A percentile compares a stretch with the other conserved stretches of the same genome.
These are phyloP conservation scores for Linnemannia hyalina DNA, from an alignment of 192 early-diverging fungal genomes.

Conservation along the genomic window DNA sequence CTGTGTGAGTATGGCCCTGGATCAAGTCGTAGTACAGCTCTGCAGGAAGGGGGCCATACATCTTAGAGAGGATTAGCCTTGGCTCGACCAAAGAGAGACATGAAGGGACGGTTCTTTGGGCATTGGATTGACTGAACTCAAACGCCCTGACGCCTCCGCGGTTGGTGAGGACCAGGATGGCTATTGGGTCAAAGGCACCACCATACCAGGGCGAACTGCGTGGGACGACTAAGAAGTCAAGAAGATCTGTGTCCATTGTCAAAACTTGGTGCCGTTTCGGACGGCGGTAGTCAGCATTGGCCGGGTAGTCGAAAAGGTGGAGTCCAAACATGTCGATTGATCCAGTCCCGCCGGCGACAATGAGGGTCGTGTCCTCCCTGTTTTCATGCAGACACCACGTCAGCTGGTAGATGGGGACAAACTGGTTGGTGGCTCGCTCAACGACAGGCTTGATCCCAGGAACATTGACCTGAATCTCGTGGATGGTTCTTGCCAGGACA, in stretches of 20 bases:
- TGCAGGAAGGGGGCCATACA: constrained; percentile 38
- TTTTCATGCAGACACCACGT: constrained; percentile 55
- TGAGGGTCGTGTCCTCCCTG: constrained; percentile 50
- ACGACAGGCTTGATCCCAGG: constrained; percentile 28
- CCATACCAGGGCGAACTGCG: constrained; percentile 54
- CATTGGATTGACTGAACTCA: constrained; percentile 43
- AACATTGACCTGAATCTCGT: constrained; percentile 26
- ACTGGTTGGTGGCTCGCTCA: constrained; percentile 15
- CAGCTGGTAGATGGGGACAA: constrained; percentile 62
- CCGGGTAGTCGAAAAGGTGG: constrained; percentile 56
- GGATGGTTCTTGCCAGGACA: constrained; percentile 40
- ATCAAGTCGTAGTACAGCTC: constrained; percentile 32
- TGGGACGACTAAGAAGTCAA: constrained; percentile 59
- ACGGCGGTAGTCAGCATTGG: constrained; percentile 43
- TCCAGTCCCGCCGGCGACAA: constrained; percentile 60
- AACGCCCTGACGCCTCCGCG: constrained; percentile 46
- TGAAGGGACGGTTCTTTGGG: constrained; percentile 51
- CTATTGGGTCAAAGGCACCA: constrained; percentile 52
- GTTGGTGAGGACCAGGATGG: constrained; percentile 51
- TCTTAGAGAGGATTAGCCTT: constrained; percentile 34
- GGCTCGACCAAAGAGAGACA: constrained; percentile 55
- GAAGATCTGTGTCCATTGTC: constrained; percentile 50
- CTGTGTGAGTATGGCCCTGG: constrained; percentile 6
- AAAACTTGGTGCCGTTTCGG: constrained; percentile 58
- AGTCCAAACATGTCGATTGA: constrained; percentile 58